Evolutionary conservation across 202 grass and related monocot genomes (phyloP).

Genomic region (Alloteropsis angusta): DNA sequence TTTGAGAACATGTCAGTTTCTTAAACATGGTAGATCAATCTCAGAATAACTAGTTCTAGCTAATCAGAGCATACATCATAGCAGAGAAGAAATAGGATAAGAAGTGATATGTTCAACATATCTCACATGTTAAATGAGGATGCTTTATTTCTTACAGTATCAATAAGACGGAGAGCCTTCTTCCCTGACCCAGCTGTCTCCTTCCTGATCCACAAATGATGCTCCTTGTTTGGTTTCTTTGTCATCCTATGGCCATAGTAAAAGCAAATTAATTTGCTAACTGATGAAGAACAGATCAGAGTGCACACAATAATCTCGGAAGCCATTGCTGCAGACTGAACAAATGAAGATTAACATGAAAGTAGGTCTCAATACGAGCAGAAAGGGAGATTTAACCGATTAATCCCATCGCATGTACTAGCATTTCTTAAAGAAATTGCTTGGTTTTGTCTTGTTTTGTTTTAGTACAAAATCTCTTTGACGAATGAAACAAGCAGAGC

Average conservation of each 20-base stretch:
- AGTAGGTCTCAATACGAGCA: not conserved
- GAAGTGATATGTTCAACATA: not conserved
- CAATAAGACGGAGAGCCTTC: constrained; percentile 72
- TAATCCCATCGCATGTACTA: not conserved
- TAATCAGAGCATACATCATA: not conserved
- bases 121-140: not conserved
- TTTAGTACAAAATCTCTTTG: not conserved
- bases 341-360: not conserved
- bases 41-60: not conserved
- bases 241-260: constrained; percentile 40
- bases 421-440: not conserved
- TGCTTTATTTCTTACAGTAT: constrained; percentile 46
- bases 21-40: not conserved
- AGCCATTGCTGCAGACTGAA: not conserved
- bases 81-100: not conserved
- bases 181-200: constrained; percentile 62
- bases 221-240: constrained; percentile 55
- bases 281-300: not conserved
- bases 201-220: constrained; percentile 91
- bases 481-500: not conserved
- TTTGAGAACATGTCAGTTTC: constrained; percentile 22
- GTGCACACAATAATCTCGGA: not conserved
- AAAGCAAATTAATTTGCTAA: constrained; percentile 9
- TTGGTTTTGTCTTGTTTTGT: not conserved
- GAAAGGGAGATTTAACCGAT: not conserved